phyloP scores from a whole-genome alignment of 345 rosid genomes.

The Sisymbrium irio region DNA sequence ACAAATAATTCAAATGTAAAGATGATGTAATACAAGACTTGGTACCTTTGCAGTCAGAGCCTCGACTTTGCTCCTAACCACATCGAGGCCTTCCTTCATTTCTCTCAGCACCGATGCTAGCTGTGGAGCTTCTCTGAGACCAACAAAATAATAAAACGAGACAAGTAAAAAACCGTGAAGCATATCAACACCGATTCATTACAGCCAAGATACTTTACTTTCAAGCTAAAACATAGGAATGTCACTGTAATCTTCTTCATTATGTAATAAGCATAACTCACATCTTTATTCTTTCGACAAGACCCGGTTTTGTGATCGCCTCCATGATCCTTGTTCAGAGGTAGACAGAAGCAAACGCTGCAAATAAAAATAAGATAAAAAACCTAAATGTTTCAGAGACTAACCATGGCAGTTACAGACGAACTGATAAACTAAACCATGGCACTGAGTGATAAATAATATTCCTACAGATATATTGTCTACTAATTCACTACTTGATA shows the following conservation, averaged over 20 bases:
- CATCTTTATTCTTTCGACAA: constrained; percentile 34
- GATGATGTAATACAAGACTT: not conserved
- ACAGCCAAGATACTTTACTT: not conserved
- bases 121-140: constrained; percentile 63
- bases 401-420: not conserved
- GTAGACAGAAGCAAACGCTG: constrained; percentile 15
- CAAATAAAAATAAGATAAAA: not conserved
- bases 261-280: constrained; percentile 27
- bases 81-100: constrained; percentile 75
- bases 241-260: not conserved
- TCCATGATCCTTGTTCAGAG: constrained; percentile 26
- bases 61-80: constrained; percentile 64
- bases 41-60: constrained; percentile 70
- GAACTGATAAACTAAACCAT: constrained; percentile 10
- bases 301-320: constrained; percentile 8
- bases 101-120: constrained; percentile 62
- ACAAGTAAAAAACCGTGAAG: not conserved
- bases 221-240: not conserved
- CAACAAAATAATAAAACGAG: not conserved
- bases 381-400: not conserved
- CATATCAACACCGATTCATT: no score
- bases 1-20: not conserved
- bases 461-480: not conserved
- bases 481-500: not conserved
- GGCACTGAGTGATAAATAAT: not conserved